These are phyloP conservation scores for Aspergillus costaricaensis DNA, from an alignment of 2,329 filamentous ascomycete species.

Conservation along the genomic window DNA sequence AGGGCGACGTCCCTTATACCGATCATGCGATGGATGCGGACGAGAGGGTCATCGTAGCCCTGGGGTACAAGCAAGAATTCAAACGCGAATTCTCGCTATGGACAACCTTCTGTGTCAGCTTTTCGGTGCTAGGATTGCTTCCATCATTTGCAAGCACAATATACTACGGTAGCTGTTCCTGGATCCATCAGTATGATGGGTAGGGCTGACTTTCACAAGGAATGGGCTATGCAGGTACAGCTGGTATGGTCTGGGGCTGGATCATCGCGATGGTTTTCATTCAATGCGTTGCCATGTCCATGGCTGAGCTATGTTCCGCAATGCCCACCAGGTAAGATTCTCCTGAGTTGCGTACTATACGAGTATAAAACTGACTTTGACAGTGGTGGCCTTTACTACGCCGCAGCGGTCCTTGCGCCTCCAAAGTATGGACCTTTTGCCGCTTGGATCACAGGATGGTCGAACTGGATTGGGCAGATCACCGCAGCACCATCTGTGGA, in stretches of 20 bases:
- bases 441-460: slow-evolving; percentile 70
- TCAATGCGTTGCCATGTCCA: slow-evolving; percentile 67
- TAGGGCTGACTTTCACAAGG: slow-evolving; percentile 26
- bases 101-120: slow-evolving; percentile 73
- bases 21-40: slow-evolving; percentile 43
- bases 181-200: not conserved
- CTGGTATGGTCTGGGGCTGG: slow-evolving; percentile 76
- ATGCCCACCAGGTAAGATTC: slow-evolving; percentile 64
- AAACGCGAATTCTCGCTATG: slow-evolving; percentile 72
- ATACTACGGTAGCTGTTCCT: slow-evolving; percentile 62
- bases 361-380: not conserved
- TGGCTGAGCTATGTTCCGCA: slow-evolving; percentile 71
- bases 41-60: slow-evolving; percentile 44
- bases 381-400: slow-evolving; percentile 72
- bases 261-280: slow-evolving; percentile 72
- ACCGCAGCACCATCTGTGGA: slow-evolving; percentile 68
- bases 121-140: slow-evolving; percentile 70
- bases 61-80: slow-evolving; percentile 62
- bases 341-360: not conserved
- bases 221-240: slow-evolving; percentile 58
- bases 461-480: slow-evolving; percentile 68
- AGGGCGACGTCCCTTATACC: slow-evolving; percentile 40
- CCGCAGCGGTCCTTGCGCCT: slow-evolving; percentile 69
- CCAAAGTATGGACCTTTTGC: slow-evolving; percentile 66
- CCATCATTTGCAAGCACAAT: slow-evolving; percentile 72